Evolutionary conservation across 1,284 basidiomycete species (phyloP).

Genomic region (Heterobasidion parviporum): DNA sequence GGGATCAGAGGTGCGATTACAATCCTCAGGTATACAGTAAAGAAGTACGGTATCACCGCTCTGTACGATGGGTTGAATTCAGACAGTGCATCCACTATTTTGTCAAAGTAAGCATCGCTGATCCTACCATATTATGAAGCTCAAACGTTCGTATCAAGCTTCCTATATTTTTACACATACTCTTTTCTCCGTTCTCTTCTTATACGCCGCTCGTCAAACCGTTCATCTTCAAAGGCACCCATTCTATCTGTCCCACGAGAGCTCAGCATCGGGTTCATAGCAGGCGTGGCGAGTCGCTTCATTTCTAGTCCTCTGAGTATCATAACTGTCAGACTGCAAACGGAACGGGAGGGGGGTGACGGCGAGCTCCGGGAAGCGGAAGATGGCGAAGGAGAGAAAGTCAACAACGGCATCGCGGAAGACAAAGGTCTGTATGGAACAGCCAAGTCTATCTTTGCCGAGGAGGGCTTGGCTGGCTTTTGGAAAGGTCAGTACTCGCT

Average conservation of each 20-base stretch:
- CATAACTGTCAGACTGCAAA: slow-evolving; percentile 42
- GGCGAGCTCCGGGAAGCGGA: slow-evolving; percentile 13
- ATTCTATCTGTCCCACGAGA: slow-evolving; percentile 32
- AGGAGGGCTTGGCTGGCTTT: slow-evolving; percentile 41
- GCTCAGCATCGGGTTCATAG: slow-evolving; percentile 40
- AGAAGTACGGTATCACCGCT: slow-evolving; percentile 31
- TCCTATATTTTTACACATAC: slow-evolving; percentile 30
- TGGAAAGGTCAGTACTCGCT: slow-evolving; percentile 37
- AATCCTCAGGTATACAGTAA: slow-evolving; percentile 28
- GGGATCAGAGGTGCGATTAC: slow-evolving; percentile 26
- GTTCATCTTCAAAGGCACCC: slow-evolving; percentile 7
- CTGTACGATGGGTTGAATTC: slow-evolving; percentile 42
- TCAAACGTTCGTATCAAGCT: slow-evolving; percentile 21
- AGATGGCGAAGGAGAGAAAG: background rate
- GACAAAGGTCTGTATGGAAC: slow-evolving; percentile 20
- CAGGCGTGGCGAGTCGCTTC: slow-evolving; percentile 45
- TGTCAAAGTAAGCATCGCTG: slow-evolving; percentile 38
- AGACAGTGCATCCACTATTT: slow-evolving; percentile 42
- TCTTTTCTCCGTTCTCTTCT: slow-evolving; percentile 21
- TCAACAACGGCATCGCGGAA: background rate
- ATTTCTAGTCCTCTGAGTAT: slow-evolving; percentile 46
- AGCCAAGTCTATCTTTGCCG: slow-evolving; percentile 33
- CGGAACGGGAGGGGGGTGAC: slow-evolving; percentile 20
- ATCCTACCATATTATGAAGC: background rate
- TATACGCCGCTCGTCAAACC: slow-evolving; percentile 10